Base-by-base conservation (phyloP, 108 stramenopile species). In the Skeletonema menzelii region DNA sequence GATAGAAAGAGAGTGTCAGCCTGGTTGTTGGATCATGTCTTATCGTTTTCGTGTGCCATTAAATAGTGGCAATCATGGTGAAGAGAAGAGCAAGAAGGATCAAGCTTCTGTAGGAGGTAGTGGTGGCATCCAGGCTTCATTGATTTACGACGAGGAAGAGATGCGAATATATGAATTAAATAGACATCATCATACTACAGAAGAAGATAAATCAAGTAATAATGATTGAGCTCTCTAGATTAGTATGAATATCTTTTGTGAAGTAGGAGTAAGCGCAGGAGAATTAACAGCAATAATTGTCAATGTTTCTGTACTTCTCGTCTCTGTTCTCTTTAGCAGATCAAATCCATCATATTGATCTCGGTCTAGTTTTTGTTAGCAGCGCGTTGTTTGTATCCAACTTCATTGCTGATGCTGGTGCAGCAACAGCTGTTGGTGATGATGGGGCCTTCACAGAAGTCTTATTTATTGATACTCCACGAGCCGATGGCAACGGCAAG, bases 61-160 rank as follows among this genome's bases (percentile, higher is more conserved):
- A 30, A 53, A 40, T 24, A 47, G 17, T 35, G 31, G 31, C 3
- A 32, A 32, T 32, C 10, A n/a, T 32, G 62, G 20, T 2, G 60
- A 72, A 26, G 59, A 10, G 26, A 60, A 56, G 15, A 44, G 8
- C 67, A 40, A 47, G 46, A 26, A 17, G 63, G 31, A 63, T 37
- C 35, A 37, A 37, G 35, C 11, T 10, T 37, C 35, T 70, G 19
- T 27, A 56, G 17, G 11, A 11, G 42, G 8, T 57, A 3, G 19
- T 34, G 71, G 57, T 32, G 72, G 37, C 37, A 63, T 92, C 4
- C 30, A 67, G 37, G 91, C 89, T 5, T 56, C 68, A 15, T 57
- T 88, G 28, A 75, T 92, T 57, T 92, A 92, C 53, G 87, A 92
- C 40, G 84, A 83, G 59, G 83, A 92, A 79, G 91, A 92, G 69